A percentile compares a stretch with the other conserved stretches of the same genome.
Evolutionary conservation across 140 eudicot species (phyloP).

Genomic region (Stevia rebaudiana): DNA sequence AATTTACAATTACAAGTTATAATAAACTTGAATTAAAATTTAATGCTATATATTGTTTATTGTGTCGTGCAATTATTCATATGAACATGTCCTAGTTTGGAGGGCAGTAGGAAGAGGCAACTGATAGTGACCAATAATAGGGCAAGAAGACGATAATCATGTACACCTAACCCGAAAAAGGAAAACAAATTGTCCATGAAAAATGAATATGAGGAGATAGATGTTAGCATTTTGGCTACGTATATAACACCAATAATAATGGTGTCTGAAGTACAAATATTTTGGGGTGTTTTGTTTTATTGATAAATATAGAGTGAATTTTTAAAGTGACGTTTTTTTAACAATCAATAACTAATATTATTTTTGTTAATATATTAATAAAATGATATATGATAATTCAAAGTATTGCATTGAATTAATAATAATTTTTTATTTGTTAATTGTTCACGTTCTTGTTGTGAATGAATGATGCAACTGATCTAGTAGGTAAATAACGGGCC

Average conservation of each 20-base stretch:
- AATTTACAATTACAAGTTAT: too few species aligned
- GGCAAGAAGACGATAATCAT: neutral
- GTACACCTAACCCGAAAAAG: constrained; percentile 2
- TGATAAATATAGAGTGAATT: too few species aligned
- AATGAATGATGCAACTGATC: constrained; percentile 71
- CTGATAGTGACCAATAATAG: neutral
- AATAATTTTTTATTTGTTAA: too few species aligned
- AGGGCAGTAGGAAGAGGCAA: neutral
- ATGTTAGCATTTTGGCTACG: neutral
- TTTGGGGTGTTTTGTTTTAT: too few species aligned
- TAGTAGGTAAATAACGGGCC: constrained; percentile 73
- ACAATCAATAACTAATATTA: too few species aligned
- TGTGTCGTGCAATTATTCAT: neutral
- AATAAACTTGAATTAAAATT: neutral
- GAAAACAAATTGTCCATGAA: neutral
- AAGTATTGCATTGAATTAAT: too few species aligned
- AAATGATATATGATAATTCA: too few species aligned
- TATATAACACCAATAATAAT: too few species aligned
- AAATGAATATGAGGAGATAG: neutral
- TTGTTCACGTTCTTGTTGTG: constrained; percentile 68
- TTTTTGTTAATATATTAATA: too few species aligned
- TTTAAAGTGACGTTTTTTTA: too few species aligned
- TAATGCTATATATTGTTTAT: neutral
- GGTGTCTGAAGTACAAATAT: too few species aligned
- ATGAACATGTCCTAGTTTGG: constrained; percentile 3